Evolutionary conservation across 176 grass and related monocot species (phyloP).

Genomic region (Oryza meyeriana): DNA sequence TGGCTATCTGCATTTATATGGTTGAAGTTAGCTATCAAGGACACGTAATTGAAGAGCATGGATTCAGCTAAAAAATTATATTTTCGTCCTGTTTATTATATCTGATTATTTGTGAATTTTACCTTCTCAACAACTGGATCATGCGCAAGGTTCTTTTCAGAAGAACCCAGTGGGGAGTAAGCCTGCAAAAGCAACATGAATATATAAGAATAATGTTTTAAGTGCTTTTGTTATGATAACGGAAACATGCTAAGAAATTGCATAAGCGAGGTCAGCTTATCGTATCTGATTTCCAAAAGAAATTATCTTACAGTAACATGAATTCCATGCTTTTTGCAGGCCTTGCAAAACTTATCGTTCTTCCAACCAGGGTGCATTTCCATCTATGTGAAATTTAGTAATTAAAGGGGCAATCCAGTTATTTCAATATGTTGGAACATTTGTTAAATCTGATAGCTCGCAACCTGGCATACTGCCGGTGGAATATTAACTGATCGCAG

Average conservation of each 20-base stretch:
- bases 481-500: conserved; percentile 38
- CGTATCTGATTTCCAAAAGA: conserved; percentile 1
- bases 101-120: not conserved
- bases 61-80: not conserved
- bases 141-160: conserved; percentile 52
- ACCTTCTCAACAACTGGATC: conserved; percentile 57
- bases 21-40: not conserved
- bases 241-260: not conserved
- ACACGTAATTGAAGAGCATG: not conserved
- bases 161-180: conserved; percentile 74
- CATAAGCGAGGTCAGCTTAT: not conserved
- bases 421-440: not conserved
- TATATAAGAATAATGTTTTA: not conserved
- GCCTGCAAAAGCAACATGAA: conserved; percentile 41
- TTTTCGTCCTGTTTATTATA: not conserved
- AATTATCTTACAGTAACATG: conserved; percentile 63
- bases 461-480: conserved; percentile 79
- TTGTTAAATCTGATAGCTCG: not conserved
- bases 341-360: conserved; percentile 75
- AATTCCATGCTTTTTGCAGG: conserved; percentile 70
- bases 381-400: conserved; percentile 42
- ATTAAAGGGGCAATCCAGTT: not conserved
- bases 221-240: not conserved
- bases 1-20: conserved; percentile 44
- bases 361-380: conserved; percentile 88